Percentiles rank a stretch among this genome's conserved stretches.
phyloP scores from a whole-genome alignment of 495 filamentous ascomycete species.

The Aspergillus nanangensis region DNA sequence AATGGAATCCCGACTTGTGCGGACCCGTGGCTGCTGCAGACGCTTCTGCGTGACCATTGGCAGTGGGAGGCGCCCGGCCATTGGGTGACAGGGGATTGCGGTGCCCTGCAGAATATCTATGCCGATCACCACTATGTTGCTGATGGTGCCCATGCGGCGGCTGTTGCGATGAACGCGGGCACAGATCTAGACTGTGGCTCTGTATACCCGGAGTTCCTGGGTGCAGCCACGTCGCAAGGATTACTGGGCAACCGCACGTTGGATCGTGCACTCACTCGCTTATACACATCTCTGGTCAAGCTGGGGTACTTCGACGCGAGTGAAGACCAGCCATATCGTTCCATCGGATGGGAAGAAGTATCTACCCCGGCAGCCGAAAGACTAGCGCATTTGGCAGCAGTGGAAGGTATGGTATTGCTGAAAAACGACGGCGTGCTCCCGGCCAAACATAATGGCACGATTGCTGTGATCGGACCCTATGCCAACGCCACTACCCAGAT shows the following conservation, averaged over 20 bases:
- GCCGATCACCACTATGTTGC: conserved; percentile 44
- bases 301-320: conserved; percentile 52
- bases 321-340: conserved; percentile 32
- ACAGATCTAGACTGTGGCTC: conserved; percentile 53
- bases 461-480: conserved; percentile 50
- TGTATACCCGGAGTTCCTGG: conserved; percentile 19
- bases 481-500: conserved; percentile 52
- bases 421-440: conserved; percentile 54
- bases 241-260: not conserved
- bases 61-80: conserved; percentile 40
- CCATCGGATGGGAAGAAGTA: conserved; percentile 33
- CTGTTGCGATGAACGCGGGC: conserved; percentile 48
- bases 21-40: conserved; percentile 45
- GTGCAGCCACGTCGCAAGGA: not conserved
- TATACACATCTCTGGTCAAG: conserved; percentile 46
- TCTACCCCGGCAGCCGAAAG: conserved; percentile 37
- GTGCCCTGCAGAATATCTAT: conserved; percentile 45
- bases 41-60: conserved; percentile 48
- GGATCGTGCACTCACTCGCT: conserved; percentile 42
- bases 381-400: conserved; percentile 47
- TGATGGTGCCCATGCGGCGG: conserved; percentile 38
- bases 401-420: conserved; percentile 48
- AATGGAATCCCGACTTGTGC: conserved; percentile 51
- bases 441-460: conserved; percentile 24
- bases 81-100: conserved; percentile 50